Evolutionary conservation across 23 red algal species (phyloP).

Genomic region (Chondrus crispus): DNA sequence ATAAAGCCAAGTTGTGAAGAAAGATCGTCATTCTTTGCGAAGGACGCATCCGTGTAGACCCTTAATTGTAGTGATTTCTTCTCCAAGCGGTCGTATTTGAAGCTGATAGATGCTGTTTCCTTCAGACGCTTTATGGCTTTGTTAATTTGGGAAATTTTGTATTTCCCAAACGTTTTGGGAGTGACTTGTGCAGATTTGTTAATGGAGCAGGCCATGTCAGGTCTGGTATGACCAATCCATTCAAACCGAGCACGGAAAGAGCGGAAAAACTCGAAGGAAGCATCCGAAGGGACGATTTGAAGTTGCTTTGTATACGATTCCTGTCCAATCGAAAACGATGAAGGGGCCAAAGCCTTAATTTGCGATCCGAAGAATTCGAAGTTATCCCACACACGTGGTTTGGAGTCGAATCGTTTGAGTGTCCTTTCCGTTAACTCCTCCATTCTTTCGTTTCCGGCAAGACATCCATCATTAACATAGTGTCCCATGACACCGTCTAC

Average conservation of each 20-base stretch:
- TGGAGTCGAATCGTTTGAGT: neutral
- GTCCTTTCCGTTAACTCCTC: neutral
- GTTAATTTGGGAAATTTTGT: too few species aligned
- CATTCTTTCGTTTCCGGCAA: neutral
- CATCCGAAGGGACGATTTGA: neutral
- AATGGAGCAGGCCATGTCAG: neutral
- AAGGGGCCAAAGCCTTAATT: neutral
- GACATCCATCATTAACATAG: neutral
- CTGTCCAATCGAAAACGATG: neutral
- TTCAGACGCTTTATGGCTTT: too few species aligned
- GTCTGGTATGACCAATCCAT: neutral
- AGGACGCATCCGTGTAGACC: slow-evolving; percentile 9
- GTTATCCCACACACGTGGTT: neutral
- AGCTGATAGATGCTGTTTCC: neutral
- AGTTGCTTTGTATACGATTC: neutral
- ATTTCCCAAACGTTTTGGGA: too few species aligned
- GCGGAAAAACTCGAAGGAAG: neutral
- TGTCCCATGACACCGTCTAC: neutral
- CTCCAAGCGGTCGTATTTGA: neutral
- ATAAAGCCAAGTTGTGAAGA: slow-evolving; percentile 8
- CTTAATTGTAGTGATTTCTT: neutral
- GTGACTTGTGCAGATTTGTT: too few species aligned
- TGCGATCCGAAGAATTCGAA: neutral
- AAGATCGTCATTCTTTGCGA: slow-evolving; percentile 8
- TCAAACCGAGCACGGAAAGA: neutral